Conservation (phyloP, 2,329 filamentous ascomycete species). For the Stagonosporopsis chrysanthemi region DNA sequence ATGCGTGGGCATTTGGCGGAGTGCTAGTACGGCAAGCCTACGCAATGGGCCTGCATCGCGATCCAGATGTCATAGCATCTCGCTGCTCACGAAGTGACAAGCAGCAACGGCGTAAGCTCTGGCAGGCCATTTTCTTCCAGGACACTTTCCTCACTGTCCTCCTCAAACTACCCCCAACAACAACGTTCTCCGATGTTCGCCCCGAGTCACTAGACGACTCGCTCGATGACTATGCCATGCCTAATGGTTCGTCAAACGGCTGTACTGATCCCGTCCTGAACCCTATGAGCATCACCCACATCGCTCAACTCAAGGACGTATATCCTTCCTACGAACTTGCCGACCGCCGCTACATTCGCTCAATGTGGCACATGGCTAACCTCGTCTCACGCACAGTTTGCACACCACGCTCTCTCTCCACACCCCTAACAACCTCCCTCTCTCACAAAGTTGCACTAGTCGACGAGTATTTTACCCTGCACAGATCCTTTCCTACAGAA, state of each 20-base stretch:
- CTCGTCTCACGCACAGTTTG: slow-evolving; percentile 80
- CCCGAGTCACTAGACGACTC: slow-evolving; percentile 77
- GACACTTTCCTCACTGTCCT: slow-evolving; percentile 83
- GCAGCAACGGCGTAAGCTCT: slow-evolving; percentile 79
- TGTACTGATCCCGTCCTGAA: slow-evolving; percentile 54
- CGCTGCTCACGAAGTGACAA: slow-evolving; percentile 74
- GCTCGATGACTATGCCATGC: slow-evolving; percentile 68
- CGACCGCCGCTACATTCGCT: slow-evolving; percentile 67
- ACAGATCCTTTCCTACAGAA: slow-evolving; percentile 73
- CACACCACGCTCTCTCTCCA: slow-evolving; percentile 74
- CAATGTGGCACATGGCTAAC: slow-evolving; percentile 81
- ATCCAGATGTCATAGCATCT: slow-evolving; percentile 75
- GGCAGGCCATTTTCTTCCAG: slow-evolving; percentile 82
- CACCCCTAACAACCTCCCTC: slow-evolving; percentile 73
- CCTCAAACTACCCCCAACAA: slow-evolving; percentile 77
- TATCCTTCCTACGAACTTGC: slow-evolving; percentile 50
- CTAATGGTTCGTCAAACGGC: slow-evolving; percentile 60
- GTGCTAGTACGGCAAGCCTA: slow-evolving; percentile 80
- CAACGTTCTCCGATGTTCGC: slow-evolving; percentile 79
- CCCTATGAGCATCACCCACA: slow-evolving; percentile 60
- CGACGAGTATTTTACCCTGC: slow-evolving; percentile 73
- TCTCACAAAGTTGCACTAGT: slow-evolving; percentile 75
- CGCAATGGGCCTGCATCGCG: slow-evolving; percentile 80
- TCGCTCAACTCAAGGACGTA: slow-evolving; percentile 51
- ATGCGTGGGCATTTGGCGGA: slow-evolving; percentile 83